Conservation (phyloP, 2,329 filamentous ascomycete species). For the Aspergillus uvarum region DNA sequence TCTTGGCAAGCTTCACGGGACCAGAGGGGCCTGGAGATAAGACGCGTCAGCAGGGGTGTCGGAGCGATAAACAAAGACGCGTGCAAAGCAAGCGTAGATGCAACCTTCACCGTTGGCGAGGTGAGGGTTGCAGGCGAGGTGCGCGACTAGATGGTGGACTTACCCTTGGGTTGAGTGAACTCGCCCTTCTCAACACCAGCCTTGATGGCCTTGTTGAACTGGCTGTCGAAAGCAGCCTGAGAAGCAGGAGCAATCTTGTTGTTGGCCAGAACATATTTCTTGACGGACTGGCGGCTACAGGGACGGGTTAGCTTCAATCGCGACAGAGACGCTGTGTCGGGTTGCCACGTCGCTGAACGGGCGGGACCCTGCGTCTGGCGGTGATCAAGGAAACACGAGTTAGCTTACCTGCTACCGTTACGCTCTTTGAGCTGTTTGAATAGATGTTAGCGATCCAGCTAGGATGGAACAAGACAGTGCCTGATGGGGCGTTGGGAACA, state of each 20-base stretch:
- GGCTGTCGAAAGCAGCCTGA: constrained; percentile 63
- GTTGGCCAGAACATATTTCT: constrained; percentile 73
- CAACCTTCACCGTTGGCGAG: neutral
- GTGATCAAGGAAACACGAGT: constrained; percentile 22
- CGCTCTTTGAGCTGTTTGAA: constrained; percentile 65
- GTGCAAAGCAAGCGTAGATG: neutral
- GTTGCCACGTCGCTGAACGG: constrained; percentile 20
- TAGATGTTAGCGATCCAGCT: constrained; percentile 50
- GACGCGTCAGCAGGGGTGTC: constrained; percentile 30
- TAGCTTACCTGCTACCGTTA: constrained; percentile 66
- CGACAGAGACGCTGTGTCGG: constrained; percentile 18
- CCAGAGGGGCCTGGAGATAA: constrained; percentile 68
- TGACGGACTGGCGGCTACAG: constrained; percentile 66
- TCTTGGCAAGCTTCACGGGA: constrained; percentile 89
- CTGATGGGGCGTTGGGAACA: constrained; percentile 26
- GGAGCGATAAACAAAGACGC: constrained; percentile 4
- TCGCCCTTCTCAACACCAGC: constrained; percentile 80
- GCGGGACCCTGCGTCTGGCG: constrained; percentile 11
- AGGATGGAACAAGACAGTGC: constrained; percentile 22
- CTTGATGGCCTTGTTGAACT: constrained; percentile 84
- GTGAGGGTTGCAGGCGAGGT: neutral
- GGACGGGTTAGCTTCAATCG: constrained; percentile 30
- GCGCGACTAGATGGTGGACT: constrained; percentile 32
- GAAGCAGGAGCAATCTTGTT: constrained; percentile 61
- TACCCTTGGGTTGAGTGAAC: constrained; percentile 90